These are phyloP conservation scores for Termitomyces sp. DNA, from an alignment of 768 basidiomycete species.

Conservation along the genomic window DNA sequence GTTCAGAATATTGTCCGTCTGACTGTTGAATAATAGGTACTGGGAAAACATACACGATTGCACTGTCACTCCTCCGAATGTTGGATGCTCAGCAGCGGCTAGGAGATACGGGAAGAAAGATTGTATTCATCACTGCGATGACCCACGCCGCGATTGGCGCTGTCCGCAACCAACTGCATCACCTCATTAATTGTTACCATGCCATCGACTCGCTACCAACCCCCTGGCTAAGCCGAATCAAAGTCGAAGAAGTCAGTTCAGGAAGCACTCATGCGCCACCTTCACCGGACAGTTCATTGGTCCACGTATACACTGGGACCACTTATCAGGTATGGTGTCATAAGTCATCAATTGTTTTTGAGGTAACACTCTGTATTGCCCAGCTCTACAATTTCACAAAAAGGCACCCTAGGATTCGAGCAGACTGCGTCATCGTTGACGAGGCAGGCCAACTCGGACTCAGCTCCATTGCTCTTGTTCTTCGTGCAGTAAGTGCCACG, in stretches of 20 bases:
- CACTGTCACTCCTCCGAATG: conserved; percentile 42
- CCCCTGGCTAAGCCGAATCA: conserved; percentile 41
- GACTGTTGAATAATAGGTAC: conserved; percentile 30
- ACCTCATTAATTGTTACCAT: conserved; percentile 33
- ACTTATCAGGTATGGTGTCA: conserved; percentile 37
- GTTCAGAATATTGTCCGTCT: background rate
- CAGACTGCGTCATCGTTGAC: conserved; percentile 44
- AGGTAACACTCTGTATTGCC: background rate
- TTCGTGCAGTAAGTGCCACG: conserved; percentile 32
- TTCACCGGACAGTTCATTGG: conserved; percentile 17
- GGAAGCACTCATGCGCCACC: conserved; percentile 40
- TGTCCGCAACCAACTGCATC: conserved; percentile 36
- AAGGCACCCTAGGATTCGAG: conserved; percentile 27
- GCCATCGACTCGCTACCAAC: conserved; percentile 32
- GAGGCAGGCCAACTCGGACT: conserved; percentile 51
- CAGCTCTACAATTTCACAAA: conserved; percentile 49
- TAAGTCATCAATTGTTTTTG: too few relatives aligned
- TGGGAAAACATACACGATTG: conserved; percentile 51
- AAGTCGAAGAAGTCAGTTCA: conserved; percentile 36
- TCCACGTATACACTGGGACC: conserved; percentile 43
- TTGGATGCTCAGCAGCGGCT: conserved; percentile 36
- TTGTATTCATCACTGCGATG: conserved; percentile 48
- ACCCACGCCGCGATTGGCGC: conserved; percentile 54
- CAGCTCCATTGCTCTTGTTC: conserved; percentile 41
- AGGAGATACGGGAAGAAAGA: conserved; percentile 25